These are phyloP conservation scores for Salix dunnii DNA, from an alignment of 345 rosid species.

Conservation along the genomic window DNA sequence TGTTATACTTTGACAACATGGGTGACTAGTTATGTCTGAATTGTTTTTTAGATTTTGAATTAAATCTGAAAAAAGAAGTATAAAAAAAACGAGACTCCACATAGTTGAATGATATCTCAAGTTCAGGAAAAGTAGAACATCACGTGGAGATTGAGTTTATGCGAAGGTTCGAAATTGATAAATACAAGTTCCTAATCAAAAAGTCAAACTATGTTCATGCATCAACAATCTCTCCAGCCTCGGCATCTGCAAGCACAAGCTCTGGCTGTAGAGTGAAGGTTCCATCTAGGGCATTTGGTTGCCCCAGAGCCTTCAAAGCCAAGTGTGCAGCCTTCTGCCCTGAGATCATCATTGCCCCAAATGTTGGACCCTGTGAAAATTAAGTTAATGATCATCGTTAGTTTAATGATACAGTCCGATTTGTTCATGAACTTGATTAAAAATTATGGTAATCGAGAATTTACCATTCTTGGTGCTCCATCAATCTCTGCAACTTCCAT, in stretches of 20 bases:
- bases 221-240: slow-evolving; percentile 4
- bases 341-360: slow-evolving; percentile 29
- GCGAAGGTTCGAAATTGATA: neutral
- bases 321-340: slow-evolving; percentile 28
- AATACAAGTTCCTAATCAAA: neutral
- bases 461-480: slow-evolving; percentile 25
- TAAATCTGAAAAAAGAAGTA: no score
- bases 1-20: no score
- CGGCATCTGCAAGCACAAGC: neutral
- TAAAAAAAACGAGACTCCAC: no score
- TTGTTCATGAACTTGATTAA: neutral
- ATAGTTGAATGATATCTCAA: no score
- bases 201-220: neutral
- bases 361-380: slow-evolving; percentile 22
- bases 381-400: no score
- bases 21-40: no score
- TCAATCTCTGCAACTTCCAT: slow-evolving; percentile 26
- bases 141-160: no score
- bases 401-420: neutral
- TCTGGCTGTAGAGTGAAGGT: neutral
- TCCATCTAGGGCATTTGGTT: slow-evolving; percentile 18
- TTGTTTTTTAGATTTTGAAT: no score
- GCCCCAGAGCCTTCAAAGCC: slow-evolving; percentile 29
- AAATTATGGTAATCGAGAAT: neutral
- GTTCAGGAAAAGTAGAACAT: no score